Evolutionary conservation across 805 yeast genomes (phyloP), one percentile per base, ranked within the genome.

Genomic region (Saccharomycopsis malanga): DNA sequence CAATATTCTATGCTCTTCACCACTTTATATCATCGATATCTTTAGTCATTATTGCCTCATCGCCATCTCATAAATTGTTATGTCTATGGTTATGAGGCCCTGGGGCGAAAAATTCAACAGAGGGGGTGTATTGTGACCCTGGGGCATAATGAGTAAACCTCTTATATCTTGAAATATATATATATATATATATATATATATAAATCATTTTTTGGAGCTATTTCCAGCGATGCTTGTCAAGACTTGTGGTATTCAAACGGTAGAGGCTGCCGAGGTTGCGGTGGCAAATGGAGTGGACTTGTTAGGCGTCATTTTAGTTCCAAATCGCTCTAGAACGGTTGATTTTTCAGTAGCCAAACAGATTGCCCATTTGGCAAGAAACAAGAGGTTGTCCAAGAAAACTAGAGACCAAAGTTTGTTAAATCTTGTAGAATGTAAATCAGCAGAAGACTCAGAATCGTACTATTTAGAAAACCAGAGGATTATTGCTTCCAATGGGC

Each of bases 281-380:
- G 64, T 88, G 0, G 76, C 73, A 0, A 53, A 69, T 4, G 94
- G 94, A 0, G 89, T 97, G 0, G 76, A 83, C 54, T 61, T 87
- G 35, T 57, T 91, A 2, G 98, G 98, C 1, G 77, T 86, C 55
- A 93, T 93, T 24, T 62, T 93, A 60, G 98, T 88, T 2, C 98
- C 97, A 0, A 74, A 74, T 20, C 68, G 95, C 48, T 73, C 75
- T 34, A 73, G 98, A 46, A 86, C 96, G 0, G 74, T 87, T 1
- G 68, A 69, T 23, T 57, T 60, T 1, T 65, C 55, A 0, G 61
- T 61, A 2, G 89, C 87, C 0, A 55, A 52, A 38, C 57, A 61
- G 21, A 77, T 84, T 6, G 66, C 77, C 2, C 43, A 46, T 3
- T 38, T 68, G 23, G 72, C 69, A 2, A 20, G 17, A 7, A 39